These are phyloP conservation scores for Lophiostoma macrostomum DNA, from an alignment of 495 filamentous ascomycete genomes.

Conservation along the genomic window DNA sequence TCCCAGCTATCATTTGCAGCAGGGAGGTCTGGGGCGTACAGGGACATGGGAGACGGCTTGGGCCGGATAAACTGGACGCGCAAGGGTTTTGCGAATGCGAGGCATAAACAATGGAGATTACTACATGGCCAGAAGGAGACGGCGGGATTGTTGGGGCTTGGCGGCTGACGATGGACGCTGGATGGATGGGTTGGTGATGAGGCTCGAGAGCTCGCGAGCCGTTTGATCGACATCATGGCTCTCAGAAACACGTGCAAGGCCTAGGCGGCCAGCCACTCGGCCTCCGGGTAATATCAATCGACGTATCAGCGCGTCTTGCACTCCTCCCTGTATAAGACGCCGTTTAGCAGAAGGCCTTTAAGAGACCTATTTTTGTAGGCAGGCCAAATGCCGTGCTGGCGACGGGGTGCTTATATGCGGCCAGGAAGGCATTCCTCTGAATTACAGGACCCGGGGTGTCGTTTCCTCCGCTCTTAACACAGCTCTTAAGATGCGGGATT, in stretches of 20 bases:
- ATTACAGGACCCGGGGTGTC: background rate
- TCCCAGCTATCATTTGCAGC: background rate
- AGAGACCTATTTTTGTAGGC: too few species aligned
- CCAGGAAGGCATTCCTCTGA: constrained; percentile 3
- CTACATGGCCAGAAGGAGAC: too few species aligned
- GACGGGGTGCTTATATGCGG: background rate
- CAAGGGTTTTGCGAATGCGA: too few species aligned
- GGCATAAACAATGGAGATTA: too few species aligned
- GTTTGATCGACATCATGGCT: constrained; percentile 17
- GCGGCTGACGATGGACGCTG: background rate
- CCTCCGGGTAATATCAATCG: constrained; percentile 3
- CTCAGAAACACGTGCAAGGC: background rate
- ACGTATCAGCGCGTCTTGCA: background rate
- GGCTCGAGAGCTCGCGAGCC: constrained; percentile 12
- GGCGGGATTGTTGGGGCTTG: background rate
- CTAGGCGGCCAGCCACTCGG: background rate
- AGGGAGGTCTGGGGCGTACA: background rate
- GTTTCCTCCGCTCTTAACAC: background rate
- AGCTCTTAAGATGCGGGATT: constrained; percentile 2
- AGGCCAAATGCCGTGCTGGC: background rate
- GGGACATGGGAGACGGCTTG: too few species aligned
- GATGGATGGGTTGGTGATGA: background rate
- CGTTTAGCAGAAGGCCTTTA: too few species aligned
- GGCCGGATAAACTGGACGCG: too few species aligned
- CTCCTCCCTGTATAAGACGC: too few species aligned